phyloP scores from a whole-genome alignment of 495 filamentous ascomycete species.

The Tuber magnatum region DNA sequence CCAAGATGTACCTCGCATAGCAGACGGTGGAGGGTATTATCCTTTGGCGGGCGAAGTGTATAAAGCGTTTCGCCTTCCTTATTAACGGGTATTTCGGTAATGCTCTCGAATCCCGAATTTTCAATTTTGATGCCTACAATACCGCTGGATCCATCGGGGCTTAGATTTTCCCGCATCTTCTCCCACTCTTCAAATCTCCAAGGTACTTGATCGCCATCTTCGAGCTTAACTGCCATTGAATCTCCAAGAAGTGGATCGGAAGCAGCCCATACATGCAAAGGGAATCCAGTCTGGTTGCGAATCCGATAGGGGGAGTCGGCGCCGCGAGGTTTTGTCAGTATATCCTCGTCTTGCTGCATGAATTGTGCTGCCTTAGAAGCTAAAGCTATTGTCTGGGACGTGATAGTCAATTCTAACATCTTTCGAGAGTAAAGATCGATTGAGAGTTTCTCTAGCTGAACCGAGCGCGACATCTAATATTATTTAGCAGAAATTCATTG shows the following conservation, averaged over 20 bases:
- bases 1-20: constrained; percentile 88
- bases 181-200: constrained; percentile 97
- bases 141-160: constrained; percentile 69
- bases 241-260: constrained; percentile 55
- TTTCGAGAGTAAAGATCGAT: constrained; percentile 82
- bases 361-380: constrained; percentile 89
- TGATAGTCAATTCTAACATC: constrained; percentile 82
- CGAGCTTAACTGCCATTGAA: constrained; percentile 66
- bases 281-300: constrained; percentile 90
- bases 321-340: constrained; percentile 86
- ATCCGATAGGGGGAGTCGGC: constrained; percentile 88
- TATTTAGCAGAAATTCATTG: constrained; percentile 2
- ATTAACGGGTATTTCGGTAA: constrained; percentile 80
- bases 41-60: constrained; percentile 72
- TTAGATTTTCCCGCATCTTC: constrained; percentile 83
- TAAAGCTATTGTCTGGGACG: constrained; percentile 87
- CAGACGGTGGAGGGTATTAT: constrained; percentile 75
- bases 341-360: constrained; percentile 80
- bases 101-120: constrained; percentile 83
- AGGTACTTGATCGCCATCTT: constrained; percentile 81
- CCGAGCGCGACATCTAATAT: constrained; percentile 63
- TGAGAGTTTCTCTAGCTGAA: constrained; percentile 65
- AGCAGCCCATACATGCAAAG: constrained; percentile 74
- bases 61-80: constrained; percentile 91
- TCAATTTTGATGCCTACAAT: constrained; percentile 77